These are phyloP conservation scores for Lachancea sp. DNA, from an alignment of 805 yeast species.

Conservation along the genomic window DNA sequence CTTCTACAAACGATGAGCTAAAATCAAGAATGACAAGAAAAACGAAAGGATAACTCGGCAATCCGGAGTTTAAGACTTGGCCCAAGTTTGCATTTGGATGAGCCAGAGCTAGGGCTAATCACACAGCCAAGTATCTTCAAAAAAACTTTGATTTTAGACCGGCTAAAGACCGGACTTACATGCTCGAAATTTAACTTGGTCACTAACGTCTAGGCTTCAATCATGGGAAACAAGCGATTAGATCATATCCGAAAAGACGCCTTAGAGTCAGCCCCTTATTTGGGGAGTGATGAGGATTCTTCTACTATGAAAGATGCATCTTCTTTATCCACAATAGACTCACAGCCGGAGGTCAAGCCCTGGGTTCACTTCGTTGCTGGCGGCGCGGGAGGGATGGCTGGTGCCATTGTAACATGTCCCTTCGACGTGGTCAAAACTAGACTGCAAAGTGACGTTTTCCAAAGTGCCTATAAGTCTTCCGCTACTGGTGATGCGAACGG, in stretches of 20 bases:
- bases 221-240: conserved; percentile 25
- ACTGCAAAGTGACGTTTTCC: conserved; percentile 81
- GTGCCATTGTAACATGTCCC: conserved; percentile 91
- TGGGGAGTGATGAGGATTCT: conserved; percentile 69
- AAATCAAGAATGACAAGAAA: too few relatives aligned
- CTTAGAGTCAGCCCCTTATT: conserved; percentile 49
- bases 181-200: background rate
- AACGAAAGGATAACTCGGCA: background rate
- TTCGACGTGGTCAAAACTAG: conserved; percentile 95
- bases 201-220: background rate
- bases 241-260: conserved; percentile 47
- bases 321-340: conserved; percentile 16
- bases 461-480: conserved; percentile 41
- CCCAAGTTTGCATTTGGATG: background rate
- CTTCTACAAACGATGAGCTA: background rate
- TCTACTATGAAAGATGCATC: conserved; percentile 42
- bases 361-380: conserved; percentile 88
- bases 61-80: background rate
- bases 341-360: conserved; percentile 34
- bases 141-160: background rate
- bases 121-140: background rate
- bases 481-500: conserved; percentile 4
- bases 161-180: background rate
- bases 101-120: background rate
- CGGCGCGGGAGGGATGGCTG: conserved; percentile 96